Evolutionary conservation across 2,329 filamentous ascomycete species (phyloP), one percentile per base, ranked within the genome.

Genomic region (Elsinoe australis): DNA sequence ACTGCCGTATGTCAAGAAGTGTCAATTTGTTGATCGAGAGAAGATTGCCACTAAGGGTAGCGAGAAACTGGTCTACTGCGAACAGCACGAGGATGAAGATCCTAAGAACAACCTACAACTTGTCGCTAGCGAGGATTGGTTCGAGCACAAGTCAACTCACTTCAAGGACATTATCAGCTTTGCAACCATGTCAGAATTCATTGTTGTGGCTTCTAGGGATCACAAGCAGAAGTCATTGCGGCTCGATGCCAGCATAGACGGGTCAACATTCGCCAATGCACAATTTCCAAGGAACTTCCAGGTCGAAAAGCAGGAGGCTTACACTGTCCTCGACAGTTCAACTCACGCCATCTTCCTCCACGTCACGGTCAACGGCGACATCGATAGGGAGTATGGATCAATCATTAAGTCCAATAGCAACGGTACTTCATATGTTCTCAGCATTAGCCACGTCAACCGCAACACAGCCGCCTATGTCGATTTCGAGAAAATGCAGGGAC

Each of bases 401-500:
- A 87, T 98, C 57, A 80, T 98, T 67, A 98, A 96, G 77, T 95
- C 88, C 61, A 98, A 98, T 70, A 95, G 88, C 58, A 96, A 98
- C 61, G 92, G 92, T 47, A 98, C 92, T 0, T 92, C 85, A 1
- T 98, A 95, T 60, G 86, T 95, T 9, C 71, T 94, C 54, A 94
- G 86, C 64, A 73, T 92, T 18, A 72, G 78, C 41, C 79, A 79
- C 15, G 87, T 96, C 61, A 95, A 96, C 65, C 79, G 87, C 56
- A 81, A 95, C 61, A 70, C 75, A 9, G 57, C 64, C 1, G 88
- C 82, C 34, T 95, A 82, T 59, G 90, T 95, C 35, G 92, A 98
- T 62, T 98, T 94, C 65, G 92, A 98, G 64, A 95, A 94, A 70
- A 87, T 95, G 72, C 78, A 85, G 39, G 88, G 88, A 2, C 73